Base-by-base conservation (phyloP, 2,329 filamentous ascomycete genomes). In the Graphiopsis chlorocephala region DNA sequence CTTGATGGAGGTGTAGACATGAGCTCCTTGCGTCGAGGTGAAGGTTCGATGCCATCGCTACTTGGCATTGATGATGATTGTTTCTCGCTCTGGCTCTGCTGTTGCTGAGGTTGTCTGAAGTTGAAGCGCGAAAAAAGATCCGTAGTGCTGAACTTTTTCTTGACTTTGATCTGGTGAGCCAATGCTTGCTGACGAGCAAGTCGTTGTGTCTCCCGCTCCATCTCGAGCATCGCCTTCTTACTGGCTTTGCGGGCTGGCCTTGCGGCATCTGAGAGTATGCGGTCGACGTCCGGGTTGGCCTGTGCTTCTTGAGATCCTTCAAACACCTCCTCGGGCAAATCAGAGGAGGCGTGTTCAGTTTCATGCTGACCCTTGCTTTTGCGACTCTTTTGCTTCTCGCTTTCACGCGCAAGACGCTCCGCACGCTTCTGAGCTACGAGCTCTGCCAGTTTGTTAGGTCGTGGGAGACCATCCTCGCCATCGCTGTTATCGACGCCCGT, bases 221-320 rank as follows among this genome's bases (percentile, higher is more conserved):
- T 97, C 70, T 98, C 94, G 74, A 97, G 92, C 48, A 97, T 76
- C 0, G 95, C 95, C 78, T 93, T 97, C 80, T 94, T 98, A 80
- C 93, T 94, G 0, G 95, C 93, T 75, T 95, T 96, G 14, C 95
- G 86, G 11, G 86, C 84, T 5, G 92, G 89, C 4, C 89, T 87
- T 28, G 85, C 82, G n/a, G 74, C 73, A 45, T 75, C 74, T 5
- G 73, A 75, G 66, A 76, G 69, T 65, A 76, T 72, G 23, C 71
- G 68, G 29, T 74, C 73, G n/a, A 70, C 52, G 8, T 72, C 69
- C 1, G 70, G 65, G 53, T 74, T 66, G 28, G 55, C 48, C 1
- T 57, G 64, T 7, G 64, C 59, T 7, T 70, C 67, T 45, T 71
- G 65, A 15, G 68, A 65, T n/a, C 56, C 67, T 28, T 72, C 70